These are phyloP conservation scores for Colletotrichum lini DNA, from an alignment of 2,329 filamentous ascomycete species.

Conservation along the genomic window DNA sequence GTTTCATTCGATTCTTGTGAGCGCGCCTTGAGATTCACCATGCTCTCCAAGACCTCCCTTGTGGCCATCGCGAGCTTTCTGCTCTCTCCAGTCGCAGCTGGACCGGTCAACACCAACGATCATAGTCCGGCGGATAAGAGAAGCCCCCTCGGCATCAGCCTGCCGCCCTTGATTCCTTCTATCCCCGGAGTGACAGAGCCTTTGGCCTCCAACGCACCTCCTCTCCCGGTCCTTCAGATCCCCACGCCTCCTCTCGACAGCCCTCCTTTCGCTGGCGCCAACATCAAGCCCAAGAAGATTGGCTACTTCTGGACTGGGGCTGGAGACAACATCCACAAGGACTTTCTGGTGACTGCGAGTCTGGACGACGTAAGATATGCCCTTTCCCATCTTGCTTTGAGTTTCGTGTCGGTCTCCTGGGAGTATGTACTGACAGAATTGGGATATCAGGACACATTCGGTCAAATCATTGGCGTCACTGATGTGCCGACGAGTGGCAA, in stretches of 20 bases:
- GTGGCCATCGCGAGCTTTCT: slow-evolving; percentile 15
- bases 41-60: neutral
- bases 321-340: slow-evolving; percentile 71
- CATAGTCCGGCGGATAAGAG: slow-evolving; percentile 32
- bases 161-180: slow-evolving; percentile 70
- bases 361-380: slow-evolving; percentile 67
- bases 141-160: slow-evolving; percentile 53
- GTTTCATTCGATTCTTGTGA: neutral
- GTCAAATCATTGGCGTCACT: slow-evolving; percentile 69
- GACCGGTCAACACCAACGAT: slow-evolving; percentile 20
- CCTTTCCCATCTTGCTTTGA: too few species aligned
- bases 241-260: slow-evolving; percentile 72
- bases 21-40: neutral
- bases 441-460: slow-evolving; percentile 67
- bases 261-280: slow-evolving; percentile 65
- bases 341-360: slow-evolving; percentile 71
- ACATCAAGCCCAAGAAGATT: slow-evolving; percentile 76
- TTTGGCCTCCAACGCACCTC: slow-evolving; percentile 63
- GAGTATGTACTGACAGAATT: neutral
- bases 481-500: slow-evolving; percentile 73
- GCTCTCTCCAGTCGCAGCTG: neutral
- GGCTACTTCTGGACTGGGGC: slow-evolving; percentile 76
- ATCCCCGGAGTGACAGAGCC: slow-evolving; percentile 73
- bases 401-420: too few species aligned
- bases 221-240: slow-evolving; percentile 71